Percentiles rank a stretch among this genome's conserved stretches.
Evolutionary conservation across 1,139 yeast species (phyloP).

Genomic region (Ogataea hybrid): DNA sequence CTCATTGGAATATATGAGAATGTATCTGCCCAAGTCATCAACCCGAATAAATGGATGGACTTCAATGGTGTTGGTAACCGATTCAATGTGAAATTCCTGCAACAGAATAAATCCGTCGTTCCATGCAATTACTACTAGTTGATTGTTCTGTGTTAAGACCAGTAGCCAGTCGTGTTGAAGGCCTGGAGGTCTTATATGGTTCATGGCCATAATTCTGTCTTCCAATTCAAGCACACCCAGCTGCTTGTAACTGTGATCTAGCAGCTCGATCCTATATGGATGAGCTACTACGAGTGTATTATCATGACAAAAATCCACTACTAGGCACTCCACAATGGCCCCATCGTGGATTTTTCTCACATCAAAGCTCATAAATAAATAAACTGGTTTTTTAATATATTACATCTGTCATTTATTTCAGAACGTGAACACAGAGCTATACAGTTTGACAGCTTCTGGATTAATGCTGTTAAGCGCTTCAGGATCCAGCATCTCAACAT

Average conservation of each 20-base stretch:
- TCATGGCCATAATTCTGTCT: conserved; percentile 16
- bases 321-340: conserved; percentile 9
- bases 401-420: conserved; percentile 5
- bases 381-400: conserved; percentile 1
- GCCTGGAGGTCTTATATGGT: conserved; percentile 16
- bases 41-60: conserved; percentile 19
- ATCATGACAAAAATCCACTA: conserved; percentile 2
- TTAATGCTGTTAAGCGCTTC: conserved; percentile 10
- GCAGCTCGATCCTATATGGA: conserved; percentile 2
- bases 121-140: conserved; percentile 15
- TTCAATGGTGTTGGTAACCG: not conserved
- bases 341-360: not conserved
- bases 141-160: conserved; percentile 18
- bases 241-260: not conserved
- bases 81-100: conserved; percentile 14
- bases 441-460: conserved; percentile 14
- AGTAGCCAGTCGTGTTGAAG: conserved; percentile 19
- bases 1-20: conserved; percentile 17
- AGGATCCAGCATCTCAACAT: conserved; percentile 11
- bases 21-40: conserved; percentile 16
- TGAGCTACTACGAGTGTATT: conserved; percentile 3
- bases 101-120: conserved; percentile 13
- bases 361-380: conserved; percentile 5
- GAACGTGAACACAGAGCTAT: conserved; percentile 19
- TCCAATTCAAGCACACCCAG: conserved; percentile 1